Evolutionary conservation across 805 yeast genomes (phyloP), one percentile per base, ranked within the genome.

Genomic region (Lachancea lanzarotensis): DNA sequence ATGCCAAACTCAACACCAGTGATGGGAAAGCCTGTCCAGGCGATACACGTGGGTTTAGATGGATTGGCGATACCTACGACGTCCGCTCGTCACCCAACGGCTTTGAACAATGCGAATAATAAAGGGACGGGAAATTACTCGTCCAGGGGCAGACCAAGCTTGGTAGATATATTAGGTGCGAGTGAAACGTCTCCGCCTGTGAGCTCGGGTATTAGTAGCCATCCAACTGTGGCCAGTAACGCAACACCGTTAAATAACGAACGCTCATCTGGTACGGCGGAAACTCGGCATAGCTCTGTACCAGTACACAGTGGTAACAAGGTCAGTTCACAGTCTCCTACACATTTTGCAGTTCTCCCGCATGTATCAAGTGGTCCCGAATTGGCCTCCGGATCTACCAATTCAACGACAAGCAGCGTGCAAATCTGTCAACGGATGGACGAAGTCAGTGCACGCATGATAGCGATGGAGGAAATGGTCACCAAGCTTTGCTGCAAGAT

Each of bases 401-500:
- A 44, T 32, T 38, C 43, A 19, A 39, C 47, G 10, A 38, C 30
- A 12, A 29, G 43, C 3, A 51, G 44, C 44, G 50, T 60, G 15
- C 50, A 60, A 40, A 49, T 61, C 41, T 60, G 54, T 38, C 67
- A 62, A 48, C 53, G 66, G 35, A 52, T 62, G 62, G 66, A 61
- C 38, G 67, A 62, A 25, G 44, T 62, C 25, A 53, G 62, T 20
- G 60, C 59, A 3, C 50, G 67, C 35, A 26, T 44, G 43, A 44
- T 44, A 4, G 40, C 43, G 8, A 53, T 62, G 65, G 68, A 63
- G 33, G 60, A 60, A 42, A 53, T 56, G 48, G 55, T 64, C 17
- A 51, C 55, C 27, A 53, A 54, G 19, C 40, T 64, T 5, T 50
- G 57, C 16, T 47, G 49, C 22, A 52, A 52, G 12, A 45, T 64